Evolutionary conservation across 169 alveolate genomes (phyloP).

Genomic region (Perkinsus chesapeaki): DNA sequence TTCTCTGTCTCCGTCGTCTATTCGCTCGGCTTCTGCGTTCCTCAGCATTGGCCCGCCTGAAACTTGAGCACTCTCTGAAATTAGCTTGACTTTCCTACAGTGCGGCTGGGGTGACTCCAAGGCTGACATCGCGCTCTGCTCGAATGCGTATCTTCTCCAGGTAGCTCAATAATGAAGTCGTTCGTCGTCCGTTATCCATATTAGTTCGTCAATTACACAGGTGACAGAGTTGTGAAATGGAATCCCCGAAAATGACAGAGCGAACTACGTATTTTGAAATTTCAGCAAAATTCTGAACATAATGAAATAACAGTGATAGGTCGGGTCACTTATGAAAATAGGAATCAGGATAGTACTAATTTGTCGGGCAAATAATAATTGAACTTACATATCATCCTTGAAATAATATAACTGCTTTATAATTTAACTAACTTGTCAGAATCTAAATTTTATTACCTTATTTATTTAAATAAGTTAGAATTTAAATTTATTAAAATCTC

Average conservation of each 20-base stretch:
- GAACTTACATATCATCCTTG: too few relatives aligned
- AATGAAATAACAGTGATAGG: too few relatives aligned
- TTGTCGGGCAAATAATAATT: too few relatives aligned
- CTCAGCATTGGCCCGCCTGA: background rate
- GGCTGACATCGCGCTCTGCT: background rate
- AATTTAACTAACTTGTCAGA: too few relatives aligned
- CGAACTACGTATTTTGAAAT: background rate
- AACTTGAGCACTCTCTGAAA: background rate
- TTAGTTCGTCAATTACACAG: background rate
- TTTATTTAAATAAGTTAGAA: too few relatives aligned
- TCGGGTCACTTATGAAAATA: too few relatives aligned
- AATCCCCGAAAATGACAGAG: background rate
- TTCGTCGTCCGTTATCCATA: background rate
- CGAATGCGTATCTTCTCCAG: background rate
- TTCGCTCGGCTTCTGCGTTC: background rate
- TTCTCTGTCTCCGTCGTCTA: background rate
- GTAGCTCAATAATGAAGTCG: background rate
- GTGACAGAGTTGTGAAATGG: background rate
- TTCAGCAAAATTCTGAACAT: too few relatives aligned
- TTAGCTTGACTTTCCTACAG: background rate
- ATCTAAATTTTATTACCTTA: too few relatives aligned
- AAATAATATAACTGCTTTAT: too few relatives aligned
- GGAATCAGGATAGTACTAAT: too few relatives aligned
- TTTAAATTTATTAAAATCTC: too few relatives aligned
- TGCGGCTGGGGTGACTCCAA: background rate